phyloP scores from a whole-genome alignment of 345 rosid species.

The Iberis pinnata region DNA sequence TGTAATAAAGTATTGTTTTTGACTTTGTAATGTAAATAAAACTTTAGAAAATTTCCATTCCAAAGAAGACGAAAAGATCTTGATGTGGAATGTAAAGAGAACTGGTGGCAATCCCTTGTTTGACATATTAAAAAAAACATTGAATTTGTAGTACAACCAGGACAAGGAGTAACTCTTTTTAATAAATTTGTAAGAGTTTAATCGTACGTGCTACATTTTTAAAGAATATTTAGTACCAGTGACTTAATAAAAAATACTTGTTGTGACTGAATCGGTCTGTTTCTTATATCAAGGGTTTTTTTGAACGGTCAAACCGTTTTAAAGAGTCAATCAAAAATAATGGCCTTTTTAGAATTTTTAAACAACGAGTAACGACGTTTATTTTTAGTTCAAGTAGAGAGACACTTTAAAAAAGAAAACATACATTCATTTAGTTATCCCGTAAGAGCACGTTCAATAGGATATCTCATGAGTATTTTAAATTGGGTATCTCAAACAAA shows the following conservation, averaged over 20 bases:
- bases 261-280: background rate
- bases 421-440: no score
- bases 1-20: slow-evolving; percentile 11
- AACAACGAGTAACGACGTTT: background rate
- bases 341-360: background rate
- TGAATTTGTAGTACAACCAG: background rate
- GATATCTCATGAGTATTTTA: no score
- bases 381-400: no score
- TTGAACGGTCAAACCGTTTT: background rate
- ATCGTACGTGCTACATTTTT: background rate
- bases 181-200: background rate
- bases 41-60: background rate
- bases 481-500: no score
- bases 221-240: background rate
- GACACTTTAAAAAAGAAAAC: no score
- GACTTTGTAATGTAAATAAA: slow-evolving; percentile 18
- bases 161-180: slow-evolving; percentile 8
- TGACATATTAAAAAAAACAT: background rate
- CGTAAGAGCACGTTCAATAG: no score
- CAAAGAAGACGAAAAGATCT: background rate
- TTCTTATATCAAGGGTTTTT: background rate
- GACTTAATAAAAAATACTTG: background rate
- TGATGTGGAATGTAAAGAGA: background rate
- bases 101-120: slow-evolving; percentile 12
- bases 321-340: background rate